Base-by-base conservation (phyloP, 2,329 filamentous ascomycete species). In the Aurifilum marmelostoma region DNA sequence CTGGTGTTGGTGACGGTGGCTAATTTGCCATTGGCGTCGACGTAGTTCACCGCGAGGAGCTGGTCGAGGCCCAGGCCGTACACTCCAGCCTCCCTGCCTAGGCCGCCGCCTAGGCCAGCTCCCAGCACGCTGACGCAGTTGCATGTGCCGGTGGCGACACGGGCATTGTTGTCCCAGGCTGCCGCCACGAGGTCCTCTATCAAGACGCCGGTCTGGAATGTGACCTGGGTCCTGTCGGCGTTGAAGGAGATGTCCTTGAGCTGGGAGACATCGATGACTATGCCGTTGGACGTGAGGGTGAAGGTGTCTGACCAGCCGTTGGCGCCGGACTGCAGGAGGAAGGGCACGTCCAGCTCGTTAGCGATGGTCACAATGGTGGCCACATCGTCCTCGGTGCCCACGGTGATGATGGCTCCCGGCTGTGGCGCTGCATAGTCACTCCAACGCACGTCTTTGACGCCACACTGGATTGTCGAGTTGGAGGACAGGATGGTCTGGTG, bases 1-100 rank as follows among this genome's bases (percentile, higher is more conserved):
- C 80, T 77, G 24, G 79, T 75, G 34, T 75, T 72, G 11, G 61
- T 82, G 77, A 76, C 73, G 74, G 58, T 59, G 1, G 34, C 4
- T 1, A 3, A 16, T 3, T 54, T 27, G 7, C 67, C 67, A 9
- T 29, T n/a, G 34, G 63, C 65, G 5, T 56, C 41, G n/a, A 69
- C 43, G 9, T 63, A 62, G 18, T 62, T 27, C 29, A 69, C 29
- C 21, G 65, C 29, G 11, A 69, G 39, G 14, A 61, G 60, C 50
- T 69, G 60, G 65, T 69, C 67, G 16, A 67, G 21, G 7, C 50
- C 59, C 16, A 69, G n/a, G 11, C 67, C 67, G 29, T 69, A 63
- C 14, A 67, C n/a, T 0, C 67, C 67, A 0, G 54, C 21, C 1
- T 32, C 43, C 29, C 61, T 71, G 63, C 71, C 70, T 29, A 74